Conservation (phyloP, 768 basidiomycete genomes). For the Tricholoma bakamatsutake region DNA sequence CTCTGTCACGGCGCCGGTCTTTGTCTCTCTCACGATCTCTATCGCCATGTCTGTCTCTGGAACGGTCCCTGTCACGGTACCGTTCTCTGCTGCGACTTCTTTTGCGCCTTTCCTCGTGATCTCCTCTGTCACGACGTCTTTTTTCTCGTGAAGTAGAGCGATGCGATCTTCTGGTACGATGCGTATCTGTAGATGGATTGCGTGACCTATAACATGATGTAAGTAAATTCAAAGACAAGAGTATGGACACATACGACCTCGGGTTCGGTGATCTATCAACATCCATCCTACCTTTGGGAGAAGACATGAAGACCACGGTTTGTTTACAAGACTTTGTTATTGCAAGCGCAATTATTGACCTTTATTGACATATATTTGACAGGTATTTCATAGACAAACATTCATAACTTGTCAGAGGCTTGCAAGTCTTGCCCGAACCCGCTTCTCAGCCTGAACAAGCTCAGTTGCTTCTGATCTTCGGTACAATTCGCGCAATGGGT, state of each 20-base stretch:
- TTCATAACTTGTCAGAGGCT: constrained; percentile 9
- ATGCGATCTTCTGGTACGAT: constrained; percentile 66
- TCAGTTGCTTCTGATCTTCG: constrained; percentile 44
- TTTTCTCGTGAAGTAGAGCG: constrained; percentile 62
- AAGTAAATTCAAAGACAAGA: not conserved
- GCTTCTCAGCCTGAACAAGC: constrained; percentile 52
- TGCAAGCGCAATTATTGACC: not conserved
- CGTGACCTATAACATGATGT: constrained; percentile 42
- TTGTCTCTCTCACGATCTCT: constrained; percentile 41
- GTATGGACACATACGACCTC: constrained; percentile 46
- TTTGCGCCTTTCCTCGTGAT: constrained; percentile 56
- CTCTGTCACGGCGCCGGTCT: constrained; percentile 45
- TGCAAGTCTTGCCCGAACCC: constrained; percentile 46
- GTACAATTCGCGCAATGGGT: constrained; percentile 53
- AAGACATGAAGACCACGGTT: constrained; percentile 32
- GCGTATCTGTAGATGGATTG: constrained; percentile 73
- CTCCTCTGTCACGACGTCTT: constrained; percentile 44
- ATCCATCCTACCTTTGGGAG: constrained; percentile 53
- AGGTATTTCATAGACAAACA: constrained; percentile 5
- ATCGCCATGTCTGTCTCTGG: constrained; percentile 49
- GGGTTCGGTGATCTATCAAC: constrained; percentile 54
- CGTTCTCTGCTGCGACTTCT: constrained; percentile 57
- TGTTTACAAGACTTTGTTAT: constrained; percentile 4
- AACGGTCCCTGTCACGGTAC: constrained; percentile 49
- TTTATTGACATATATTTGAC: constrained; percentile 3